Base-by-base conservation (phyloP, 1,284 basidiomycete species). In the Athelia sp. region DNA sequence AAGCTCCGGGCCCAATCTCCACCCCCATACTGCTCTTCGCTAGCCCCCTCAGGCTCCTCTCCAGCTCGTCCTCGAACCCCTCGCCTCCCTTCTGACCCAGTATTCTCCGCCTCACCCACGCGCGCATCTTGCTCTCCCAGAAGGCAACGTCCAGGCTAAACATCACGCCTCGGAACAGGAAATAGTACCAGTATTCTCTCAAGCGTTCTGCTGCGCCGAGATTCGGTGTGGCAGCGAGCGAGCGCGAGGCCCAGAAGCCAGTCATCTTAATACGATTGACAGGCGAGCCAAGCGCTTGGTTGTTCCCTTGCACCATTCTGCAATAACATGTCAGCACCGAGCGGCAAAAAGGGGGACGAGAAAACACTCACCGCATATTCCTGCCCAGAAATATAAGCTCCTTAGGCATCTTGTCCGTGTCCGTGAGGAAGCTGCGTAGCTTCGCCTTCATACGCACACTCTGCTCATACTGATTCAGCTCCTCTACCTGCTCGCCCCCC, bases 231-330 rank as follows among this genome's bases (percentile, higher is more conserved):
- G 66, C 65, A 6, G 73, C 67, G 15, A 84, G 70, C 3, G 81
- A 79, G 18, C 71, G 71, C 1, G 83, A 84, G 6, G 84, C 87
- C 76, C 79, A 82, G 56, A 77, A 76, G 1, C 86, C 90, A 0
- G 84, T 90, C 48, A 93, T 87, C 63, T 90, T 92, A 65, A 95
- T 84, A 18, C 92, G 80, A 58, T 93, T 93, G 1, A 91, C 87
- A 0, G 91, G 91, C 2, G 87, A 88, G 19, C 88, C 88, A 22
- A 93, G 78, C 1, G 76, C 72, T 62, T 90, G 85, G 58, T 89
- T 89, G 63, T 90, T 89, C 79, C 81, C 82, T 76, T 86, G 84
- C 14, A 86, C 79, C 64, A 86, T 85, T 46, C 78, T 78, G 49
- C 21, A 47, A 19, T 43, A 29, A 13, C 4, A 29, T 29, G 22